Percentiles rank a stretch among this genome's conserved stretches.
phyloP scores from a whole-genome alignment of 2,329 filamentous ascomycete genomes.

The Colletotrichum tropicale region DNA sequence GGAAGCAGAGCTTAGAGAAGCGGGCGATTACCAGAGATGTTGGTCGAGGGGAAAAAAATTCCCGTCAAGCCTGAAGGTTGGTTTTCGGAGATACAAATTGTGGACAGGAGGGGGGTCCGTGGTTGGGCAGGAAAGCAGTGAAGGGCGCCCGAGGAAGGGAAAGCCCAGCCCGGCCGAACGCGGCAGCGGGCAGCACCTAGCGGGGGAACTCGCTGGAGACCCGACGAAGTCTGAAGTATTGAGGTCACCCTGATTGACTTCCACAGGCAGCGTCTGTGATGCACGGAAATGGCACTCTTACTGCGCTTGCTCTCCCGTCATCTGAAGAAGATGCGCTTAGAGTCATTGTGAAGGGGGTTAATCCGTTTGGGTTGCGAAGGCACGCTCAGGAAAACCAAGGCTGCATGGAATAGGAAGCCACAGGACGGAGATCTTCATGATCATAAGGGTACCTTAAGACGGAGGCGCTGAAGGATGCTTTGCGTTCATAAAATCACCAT shows the following conservation, averaged over 20 bases:
- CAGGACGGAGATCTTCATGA: neutral
- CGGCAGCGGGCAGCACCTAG: constrained; percentile 1
- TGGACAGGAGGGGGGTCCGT: constrained; percentile 11
- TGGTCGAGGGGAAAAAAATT: neutral
- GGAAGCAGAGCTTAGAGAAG: neutral
- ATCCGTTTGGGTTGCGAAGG: neutral
- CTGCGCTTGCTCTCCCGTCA: neutral
- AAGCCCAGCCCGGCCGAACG: constrained; percentile 7
- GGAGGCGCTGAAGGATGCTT: neutral
- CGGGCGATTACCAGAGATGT: neutral
- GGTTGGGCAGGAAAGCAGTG: constrained; percentile 19
- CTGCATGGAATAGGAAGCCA: neutral
- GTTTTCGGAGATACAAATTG: constrained; percentile 8
- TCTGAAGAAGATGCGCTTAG: neutral
- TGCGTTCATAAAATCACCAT: neutral
- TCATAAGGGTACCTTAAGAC: neutral
- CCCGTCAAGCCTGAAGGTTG: neutral
- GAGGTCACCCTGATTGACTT: neutral
- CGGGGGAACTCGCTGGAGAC: constrained; percentile 8
- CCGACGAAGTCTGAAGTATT: neutral
- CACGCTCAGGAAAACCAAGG: neutral
- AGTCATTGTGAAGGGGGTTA: neutral
- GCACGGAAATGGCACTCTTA: neutral
- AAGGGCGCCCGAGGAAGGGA: constrained; percentile 5
- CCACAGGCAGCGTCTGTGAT: neutral